Conservation (phyloP, 257 asterid species). For the Hygrophila difformis region DNA sequence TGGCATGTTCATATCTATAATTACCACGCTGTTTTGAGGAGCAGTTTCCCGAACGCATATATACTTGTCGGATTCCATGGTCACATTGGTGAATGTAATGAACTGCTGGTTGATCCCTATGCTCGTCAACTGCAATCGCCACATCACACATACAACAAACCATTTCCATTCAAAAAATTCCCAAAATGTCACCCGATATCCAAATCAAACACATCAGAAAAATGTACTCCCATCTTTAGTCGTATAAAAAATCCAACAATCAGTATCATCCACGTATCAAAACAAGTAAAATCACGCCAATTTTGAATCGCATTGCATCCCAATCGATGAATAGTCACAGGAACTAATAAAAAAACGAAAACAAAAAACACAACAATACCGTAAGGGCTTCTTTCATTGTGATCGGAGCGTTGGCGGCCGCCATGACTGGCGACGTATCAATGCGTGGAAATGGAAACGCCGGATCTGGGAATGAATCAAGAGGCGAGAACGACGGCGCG, state of each 20-base stretch:
- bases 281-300: conserved; percentile 17
- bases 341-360: conserved; percentile 10
- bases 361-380: conserved; percentile 35
- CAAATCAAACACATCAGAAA: conserved; percentile 13
- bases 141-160: conserved; percentile 21
- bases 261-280: conserved; percentile 13
- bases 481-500: conserved; percentile 19
- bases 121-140: conserved; percentile 76
- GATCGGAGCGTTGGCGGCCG: conserved; percentile 99
- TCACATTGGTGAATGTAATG: conserved; percentile 92
- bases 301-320: conserved; percentile 13
- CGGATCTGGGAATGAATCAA: conserved; percentile 41
- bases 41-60: conserved; percentile 96
- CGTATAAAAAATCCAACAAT: conserved; percentile 2
- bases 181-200: conserved; percentile 18
- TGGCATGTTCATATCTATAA: conserved; percentile 93
- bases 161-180: conserved; percentile 19
- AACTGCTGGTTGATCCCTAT: conserved; percentile 92
- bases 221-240: conserved; percentile 13
- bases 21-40: conserved; percentile 93
- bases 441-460: conserved; percentile 28
- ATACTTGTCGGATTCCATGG: conserved; percentile 97
- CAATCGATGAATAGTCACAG: conserved; percentile 9
- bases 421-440: conserved; percentile 65
- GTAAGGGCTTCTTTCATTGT: conserved; percentile 94